These are phyloP conservation scores for Thelonectria blattea DNA, from an alignment of 2,329 filamentous ascomycete genomes.

Conservation along the genomic window DNA sequence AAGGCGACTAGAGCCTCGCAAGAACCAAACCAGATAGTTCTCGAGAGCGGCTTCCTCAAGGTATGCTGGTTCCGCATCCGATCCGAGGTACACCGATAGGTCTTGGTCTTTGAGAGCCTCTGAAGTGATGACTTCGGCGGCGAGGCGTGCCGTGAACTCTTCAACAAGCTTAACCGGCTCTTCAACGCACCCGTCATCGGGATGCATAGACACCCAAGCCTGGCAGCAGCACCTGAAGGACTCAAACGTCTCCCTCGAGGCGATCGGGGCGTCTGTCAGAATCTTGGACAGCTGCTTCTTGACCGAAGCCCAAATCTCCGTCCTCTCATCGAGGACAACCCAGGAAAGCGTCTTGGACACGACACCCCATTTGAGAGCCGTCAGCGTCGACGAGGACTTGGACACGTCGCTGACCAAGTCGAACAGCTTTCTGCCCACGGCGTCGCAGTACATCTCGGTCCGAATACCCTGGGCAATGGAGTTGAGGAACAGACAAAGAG, in stretches of 20 bases:
- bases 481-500: conserved; percentile 51
- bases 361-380: conserved; percentile 50
- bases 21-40: conserved; percentile 45
- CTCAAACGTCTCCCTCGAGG: conserved; percentile 46
- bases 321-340: conserved; percentile 39
- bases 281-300: conserved; percentile 43
- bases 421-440: conserved; percentile 47
- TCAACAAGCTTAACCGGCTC: conserved; percentile 43
- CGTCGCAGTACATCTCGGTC: conserved; percentile 51
- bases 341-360: conserved; percentile 46
- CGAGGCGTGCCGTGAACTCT: conserved; percentile 43
- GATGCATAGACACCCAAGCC: conserved; percentile 47
- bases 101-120: conserved; percentile 33
- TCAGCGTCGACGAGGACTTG: conserved; percentile 39
- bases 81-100: conserved; percentile 23
- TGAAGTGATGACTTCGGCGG: conserved; percentile 38
- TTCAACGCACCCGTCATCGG: conserved; percentile 40
- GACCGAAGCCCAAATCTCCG: conserved; percentile 43
- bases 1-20: conserved; percentile 43
- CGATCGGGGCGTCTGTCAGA: conserved; percentile 41
- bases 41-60: conserved; percentile 35
- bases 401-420: conserved; percentile 42
- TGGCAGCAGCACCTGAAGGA: conserved; percentile 49
- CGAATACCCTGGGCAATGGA: conserved; percentile 50
- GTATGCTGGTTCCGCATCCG: conserved; percentile 32